Evolutionary conservation across 768 basidiomycete genomes (phyloP).

Genomic region (Hypholoma fasciculare): DNA sequence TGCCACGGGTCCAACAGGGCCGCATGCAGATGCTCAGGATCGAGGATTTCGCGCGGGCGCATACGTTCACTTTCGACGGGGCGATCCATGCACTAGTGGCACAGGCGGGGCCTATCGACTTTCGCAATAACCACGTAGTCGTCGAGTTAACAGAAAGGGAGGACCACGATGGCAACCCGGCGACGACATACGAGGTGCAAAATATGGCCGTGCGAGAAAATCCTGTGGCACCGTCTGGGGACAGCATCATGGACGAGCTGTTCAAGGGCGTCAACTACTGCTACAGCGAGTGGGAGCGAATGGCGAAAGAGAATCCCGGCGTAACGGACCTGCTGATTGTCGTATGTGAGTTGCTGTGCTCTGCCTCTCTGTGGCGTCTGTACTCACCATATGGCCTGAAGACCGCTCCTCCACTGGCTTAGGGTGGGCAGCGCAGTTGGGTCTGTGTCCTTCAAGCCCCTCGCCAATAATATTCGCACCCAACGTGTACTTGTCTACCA

Average conservation of each 20-base stretch:
- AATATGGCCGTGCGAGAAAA: constrained; percentile 1
- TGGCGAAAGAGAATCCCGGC: neutral
- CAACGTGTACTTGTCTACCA: neutral
- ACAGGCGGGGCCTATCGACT: neutral
- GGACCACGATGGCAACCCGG: neutral
- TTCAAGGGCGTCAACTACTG: neutral
- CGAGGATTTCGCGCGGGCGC: neutral
- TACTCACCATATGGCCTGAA: neutral
- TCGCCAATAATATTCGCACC: neutral
- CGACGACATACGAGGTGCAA: neutral
- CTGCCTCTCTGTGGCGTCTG: too few relatives aligned
- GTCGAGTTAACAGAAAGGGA: neutral
- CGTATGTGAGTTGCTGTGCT: neutral
- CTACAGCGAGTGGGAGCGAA: neutral
- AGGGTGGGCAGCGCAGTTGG: neutral
- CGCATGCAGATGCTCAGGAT: neutral
- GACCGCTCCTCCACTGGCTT: neutral
- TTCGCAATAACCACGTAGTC: neutral
- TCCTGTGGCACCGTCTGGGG: neutral
- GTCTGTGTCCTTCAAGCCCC: neutral
- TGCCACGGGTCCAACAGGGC: neutral
- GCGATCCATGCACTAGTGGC: neutral
- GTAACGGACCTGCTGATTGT: neutral
- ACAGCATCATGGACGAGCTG: neutral
- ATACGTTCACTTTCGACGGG: neutral